phyloP scores from a whole-genome alignment of 306 rosid genomes.

The Herpetospermum pedunculosum region DNA sequence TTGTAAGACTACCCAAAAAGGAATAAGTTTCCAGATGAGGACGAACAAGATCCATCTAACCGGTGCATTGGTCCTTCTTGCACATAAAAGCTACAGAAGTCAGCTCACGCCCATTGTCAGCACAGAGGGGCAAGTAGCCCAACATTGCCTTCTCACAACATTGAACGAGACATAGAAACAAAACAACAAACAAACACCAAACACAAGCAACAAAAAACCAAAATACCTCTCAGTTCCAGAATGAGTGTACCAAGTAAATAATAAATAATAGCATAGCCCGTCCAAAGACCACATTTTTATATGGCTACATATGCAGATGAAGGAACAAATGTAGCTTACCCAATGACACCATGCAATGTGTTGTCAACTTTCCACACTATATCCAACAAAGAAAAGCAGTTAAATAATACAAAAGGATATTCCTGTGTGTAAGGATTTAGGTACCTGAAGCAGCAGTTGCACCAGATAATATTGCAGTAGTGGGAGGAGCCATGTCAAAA shows the following conservation, averaged over 20 bases:
- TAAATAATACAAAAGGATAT: slow-evolving; percentile 29
- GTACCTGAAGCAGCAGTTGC: slow-evolving; percentile 61
- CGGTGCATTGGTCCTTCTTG: slow-evolving; percentile 95
- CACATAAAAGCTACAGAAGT: slow-evolving; percentile 97
- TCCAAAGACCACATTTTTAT: slow-evolving; percentile 31
- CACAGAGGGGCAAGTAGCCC: slow-evolving; percentile 99
- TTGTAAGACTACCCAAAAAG: slow-evolving; percentile 87
- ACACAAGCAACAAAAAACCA: slow-evolving; percentile 90
- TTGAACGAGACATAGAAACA: slow-evolving; percentile 92
- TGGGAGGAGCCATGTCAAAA: slow-evolving; percentile 97
- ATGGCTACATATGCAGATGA: slow-evolving; percentile 36
- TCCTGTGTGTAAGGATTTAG: slow-evolving; percentile 18
- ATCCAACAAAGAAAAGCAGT: slow-evolving; percentile 61
- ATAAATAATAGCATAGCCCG: slow-evolving; percentile 39
- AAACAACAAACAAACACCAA: slow-evolving; percentile 89
- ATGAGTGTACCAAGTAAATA: slow-evolving; percentile 62
- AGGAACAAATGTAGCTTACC: slow-evolving; percentile 78
- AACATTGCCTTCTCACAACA: slow-evolving; percentile 98
- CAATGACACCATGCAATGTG: slow-evolving; percentile 82
- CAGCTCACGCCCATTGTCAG: slow-evolving; percentile 99
- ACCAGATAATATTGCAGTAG: slow-evolving; percentile 70
- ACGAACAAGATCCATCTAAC: slow-evolving; percentile 99
- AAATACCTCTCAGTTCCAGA: slow-evolving; percentile 93
- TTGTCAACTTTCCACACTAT: slow-evolving; percentile 91
- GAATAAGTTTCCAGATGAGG: slow-evolving; percentile 80